Evolutionary conservation across 345 rosid genomes (phyloP).

Genomic region (Acer negundo): DNA sequence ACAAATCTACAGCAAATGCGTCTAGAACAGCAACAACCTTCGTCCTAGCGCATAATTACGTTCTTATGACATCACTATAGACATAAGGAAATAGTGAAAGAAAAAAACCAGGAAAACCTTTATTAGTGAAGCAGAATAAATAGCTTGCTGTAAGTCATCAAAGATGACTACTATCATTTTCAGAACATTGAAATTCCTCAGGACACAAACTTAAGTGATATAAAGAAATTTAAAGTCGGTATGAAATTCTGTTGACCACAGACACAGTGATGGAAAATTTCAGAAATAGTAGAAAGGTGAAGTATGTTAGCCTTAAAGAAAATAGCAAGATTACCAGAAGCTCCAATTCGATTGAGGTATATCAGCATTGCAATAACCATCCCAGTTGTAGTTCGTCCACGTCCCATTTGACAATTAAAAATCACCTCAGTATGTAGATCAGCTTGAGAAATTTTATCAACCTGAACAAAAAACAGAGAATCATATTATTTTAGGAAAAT

Average conservation of each 20-base stretch:
- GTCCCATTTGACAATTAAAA: conserved; percentile 99
- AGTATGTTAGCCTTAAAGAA: conserved; percentile 10
- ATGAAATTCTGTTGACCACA: not conserved
- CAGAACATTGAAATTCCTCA: not conserved
- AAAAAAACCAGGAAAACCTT: not conserved
- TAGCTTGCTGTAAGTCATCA: conserved; percentile 2
- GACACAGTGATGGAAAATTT: not conserved
- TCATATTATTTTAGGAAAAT: not conserved
- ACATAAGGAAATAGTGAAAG: not conserved
- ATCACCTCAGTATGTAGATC: conserved; percentile 72
- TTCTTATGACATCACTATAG: not conserved
- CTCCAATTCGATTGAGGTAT: conserved; percentile 87
- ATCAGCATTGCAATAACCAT: conserved; percentile 97
- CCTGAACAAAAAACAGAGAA: conserved; percentile 49
- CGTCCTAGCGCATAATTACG: not conserved
- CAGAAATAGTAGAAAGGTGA: conserved; percentile 1
- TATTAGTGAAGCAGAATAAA: not conserved
- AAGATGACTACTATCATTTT: not conserved
- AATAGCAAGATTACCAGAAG: conserved; percentile 63
- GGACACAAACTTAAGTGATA: conserved; percentile 3
- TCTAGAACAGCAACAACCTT: not conserved
- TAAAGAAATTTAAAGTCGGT: not conserved
- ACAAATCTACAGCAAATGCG: not conserved
- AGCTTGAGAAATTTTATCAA: conserved; percentile 77
- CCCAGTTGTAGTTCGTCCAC: conserved; percentile 98